Percentiles rank a stretch among this genome's conserved stretches.
Conservation (phyloP, 768 basidiomycete genomes). For the Tricholoma sp. region DNA sequence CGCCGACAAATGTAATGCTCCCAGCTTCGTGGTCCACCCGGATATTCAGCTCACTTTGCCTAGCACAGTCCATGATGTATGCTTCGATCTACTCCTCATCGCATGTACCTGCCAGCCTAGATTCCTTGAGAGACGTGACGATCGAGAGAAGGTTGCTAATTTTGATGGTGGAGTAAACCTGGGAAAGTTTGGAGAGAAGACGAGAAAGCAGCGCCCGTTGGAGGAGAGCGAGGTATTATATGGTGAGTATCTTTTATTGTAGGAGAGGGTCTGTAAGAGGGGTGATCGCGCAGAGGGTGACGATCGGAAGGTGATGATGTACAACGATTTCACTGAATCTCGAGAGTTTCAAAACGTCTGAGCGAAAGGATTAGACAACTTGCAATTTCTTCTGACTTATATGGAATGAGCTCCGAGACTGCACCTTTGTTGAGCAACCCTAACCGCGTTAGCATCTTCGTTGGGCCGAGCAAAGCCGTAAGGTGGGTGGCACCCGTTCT, state of each 20-base stretch:
- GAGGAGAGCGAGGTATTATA: conserved; percentile 89
- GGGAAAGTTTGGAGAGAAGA: conserved; percentile 83
- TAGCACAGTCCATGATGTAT: conserved; percentile 90
- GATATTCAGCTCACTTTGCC: conserved; percentile 79
- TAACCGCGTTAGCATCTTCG: conserved; percentile 80
- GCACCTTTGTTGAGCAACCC: conserved; percentile 85
- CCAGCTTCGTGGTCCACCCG: conserved; percentile 86
- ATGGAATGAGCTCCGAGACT: conserved; percentile 44
- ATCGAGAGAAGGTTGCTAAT: conserved; percentile 74
- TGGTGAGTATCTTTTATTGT: conserved; percentile 59
- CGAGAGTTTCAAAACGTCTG: conserved; percentile 82
- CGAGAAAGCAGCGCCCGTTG: conserved; percentile 89
- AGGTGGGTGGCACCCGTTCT: conserved; percentile 74
- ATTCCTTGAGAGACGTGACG: conserved; percentile 65
- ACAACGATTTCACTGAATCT: conserved; percentile 65
- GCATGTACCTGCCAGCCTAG: conserved; percentile 47
- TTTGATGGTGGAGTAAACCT: conserved; percentile 87
- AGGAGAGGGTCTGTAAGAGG: conserved; percentile 57
- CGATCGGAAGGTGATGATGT: conserved; percentile 91
- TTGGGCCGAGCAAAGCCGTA: conserved; percentile 79
- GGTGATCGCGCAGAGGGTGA: conserved; percentile 76
- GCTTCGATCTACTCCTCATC: conserved; percentile 78
- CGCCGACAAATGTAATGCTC: conserved; percentile 79
- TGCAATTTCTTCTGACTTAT: neutral
- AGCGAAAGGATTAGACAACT: neutral